A percentile compares a stretch with the other conserved stretches of the same genome.
phyloP scores from a whole-genome alignment of 2,329 filamentous ascomycete species.

The Phialophora tarda region DNA sequence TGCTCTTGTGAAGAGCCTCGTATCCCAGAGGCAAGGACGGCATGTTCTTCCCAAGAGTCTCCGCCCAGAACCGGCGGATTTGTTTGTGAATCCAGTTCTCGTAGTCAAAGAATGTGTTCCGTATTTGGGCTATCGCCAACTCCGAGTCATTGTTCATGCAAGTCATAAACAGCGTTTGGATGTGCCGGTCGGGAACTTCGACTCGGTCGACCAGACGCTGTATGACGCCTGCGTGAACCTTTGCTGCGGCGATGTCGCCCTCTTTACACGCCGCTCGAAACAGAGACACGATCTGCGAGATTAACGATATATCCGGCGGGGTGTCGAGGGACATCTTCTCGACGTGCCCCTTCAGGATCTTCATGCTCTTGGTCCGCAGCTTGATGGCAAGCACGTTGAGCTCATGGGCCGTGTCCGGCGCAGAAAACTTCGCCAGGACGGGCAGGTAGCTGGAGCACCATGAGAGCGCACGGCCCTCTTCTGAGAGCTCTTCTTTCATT shows the following conservation, averaged over 20 bases:
- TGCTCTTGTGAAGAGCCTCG: conserved; percentile 10
- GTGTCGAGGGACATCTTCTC: conserved; percentile 9
- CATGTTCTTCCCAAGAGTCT: conserved; percentile 3
- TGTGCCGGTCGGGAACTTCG: conserved; percentile 4
- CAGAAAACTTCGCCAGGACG: conserved; percentile 23
- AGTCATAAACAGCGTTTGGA: conserved; percentile 22
- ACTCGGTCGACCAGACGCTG: conserved; percentile 22
- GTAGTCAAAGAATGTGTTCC: conserved; percentile 23
- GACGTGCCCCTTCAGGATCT: conserved; percentile 19
- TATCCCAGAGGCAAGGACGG: conserved; percentile 11
- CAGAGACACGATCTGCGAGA: conserved; percentile 24
- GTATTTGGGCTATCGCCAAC: conserved; percentile 21
- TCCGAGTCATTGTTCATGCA: conserved; percentile 27
- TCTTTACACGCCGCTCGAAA: conserved; percentile 26
- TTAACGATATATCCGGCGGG: conserved; percentile 21
- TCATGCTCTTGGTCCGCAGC: conserved; percentile 22
- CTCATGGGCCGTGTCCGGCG: conserved; percentile 15
- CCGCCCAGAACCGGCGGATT: conserved; percentile 22
- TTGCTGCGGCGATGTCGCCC: conserved; percentile 13
- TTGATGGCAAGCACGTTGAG: conserved; percentile 15
- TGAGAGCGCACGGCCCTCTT: conserved; percentile 23
- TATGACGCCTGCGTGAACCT: conserved; percentile 22
- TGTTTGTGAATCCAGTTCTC: conserved; percentile 20
- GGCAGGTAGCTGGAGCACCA: conserved; percentile 25
- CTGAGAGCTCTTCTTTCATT: conserved; percentile 28